Conservation (phyloP, 2,329 filamentous ascomycete genomes). For the Dothideomycetes sp. region DNA sequence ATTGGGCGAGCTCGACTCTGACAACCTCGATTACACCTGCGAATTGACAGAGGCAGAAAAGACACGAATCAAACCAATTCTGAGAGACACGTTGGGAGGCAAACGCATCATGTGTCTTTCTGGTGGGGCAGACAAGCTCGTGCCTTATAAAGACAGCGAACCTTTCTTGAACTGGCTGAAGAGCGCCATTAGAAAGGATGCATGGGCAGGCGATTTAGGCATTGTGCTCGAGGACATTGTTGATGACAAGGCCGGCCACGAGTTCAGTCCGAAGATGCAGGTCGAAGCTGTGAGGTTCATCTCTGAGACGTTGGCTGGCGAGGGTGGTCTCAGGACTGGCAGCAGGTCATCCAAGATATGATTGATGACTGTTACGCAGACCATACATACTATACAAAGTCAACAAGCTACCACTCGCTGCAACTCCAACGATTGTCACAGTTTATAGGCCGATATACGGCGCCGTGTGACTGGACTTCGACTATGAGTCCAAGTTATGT, state of each 20-base stretch:
- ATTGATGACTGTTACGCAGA: too few relatives aligned
- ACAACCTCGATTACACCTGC: constrained; percentile 16
- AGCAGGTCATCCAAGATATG: constrained; percentile 9
- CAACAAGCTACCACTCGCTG: too few relatives aligned
- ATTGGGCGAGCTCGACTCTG: constrained; percentile 34
- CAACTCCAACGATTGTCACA: too few relatives aligned
- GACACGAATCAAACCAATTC: constrained; percentile 24
- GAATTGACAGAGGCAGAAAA: constrained; percentile 34
- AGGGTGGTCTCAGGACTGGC: constrained; percentile 8
- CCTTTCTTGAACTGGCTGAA: constrained; percentile 54
- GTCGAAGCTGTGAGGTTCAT: constrained; percentile 56
- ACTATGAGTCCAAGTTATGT: too few relatives aligned
- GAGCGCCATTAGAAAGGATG: constrained; percentile 31
- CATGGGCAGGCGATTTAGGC: constrained; percentile 44
- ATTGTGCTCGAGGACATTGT: constrained; percentile 54
- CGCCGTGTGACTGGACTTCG: too few relatives aligned
- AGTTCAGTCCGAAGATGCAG: constrained; percentile 58
- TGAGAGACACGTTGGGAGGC: constrained; percentile 29
- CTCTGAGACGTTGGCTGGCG: constrained; percentile 25
- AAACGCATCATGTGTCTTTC: constrained; percentile 57
- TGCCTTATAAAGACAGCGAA: constrained; percentile 53
- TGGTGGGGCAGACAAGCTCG: constrained; percentile 58
- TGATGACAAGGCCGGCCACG: constrained; percentile 58
- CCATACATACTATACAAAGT: too few relatives aligned
- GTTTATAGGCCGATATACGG: too few relatives aligned